A percentile compares a stretch with the other conserved stretches of the same genome.
phyloP scores from a whole-genome alignment of 164 flowering plant genomes.

The Protea cynaroides region DNA sequence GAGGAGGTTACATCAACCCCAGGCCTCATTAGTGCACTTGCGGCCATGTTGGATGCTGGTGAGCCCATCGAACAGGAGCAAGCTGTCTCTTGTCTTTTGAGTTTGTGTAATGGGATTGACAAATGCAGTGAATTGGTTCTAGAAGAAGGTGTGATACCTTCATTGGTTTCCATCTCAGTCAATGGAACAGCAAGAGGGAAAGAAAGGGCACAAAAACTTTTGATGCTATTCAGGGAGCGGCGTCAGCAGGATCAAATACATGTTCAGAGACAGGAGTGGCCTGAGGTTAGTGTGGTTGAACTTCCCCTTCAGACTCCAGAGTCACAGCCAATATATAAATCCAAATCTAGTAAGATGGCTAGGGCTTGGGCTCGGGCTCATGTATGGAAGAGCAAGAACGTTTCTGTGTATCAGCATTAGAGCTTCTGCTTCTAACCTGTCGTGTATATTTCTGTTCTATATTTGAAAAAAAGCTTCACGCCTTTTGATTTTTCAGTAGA shows the following conservation, averaged over 20 bases:
- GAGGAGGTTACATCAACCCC: constrained; percentile 45
- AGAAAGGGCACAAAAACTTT: constrained; percentile 84
- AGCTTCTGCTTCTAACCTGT: not conserved
- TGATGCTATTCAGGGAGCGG: constrained; percentile 82
- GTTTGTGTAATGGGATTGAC: constrained; percentile 53
- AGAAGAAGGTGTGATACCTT: constrained; percentile 93
- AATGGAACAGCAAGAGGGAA: constrained; percentile 81
- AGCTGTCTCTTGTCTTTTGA: constrained; percentile 66
- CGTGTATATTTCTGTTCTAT: constrained; percentile 43
- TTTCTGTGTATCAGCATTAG: constrained; percentile 38
- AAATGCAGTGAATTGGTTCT: constrained; percentile 68
- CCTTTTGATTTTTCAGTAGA: too few species aligned
- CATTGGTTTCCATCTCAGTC: constrained; percentile 80
- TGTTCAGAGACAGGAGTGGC: constrained; percentile 11
- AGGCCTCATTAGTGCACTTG: constrained; percentile 49
- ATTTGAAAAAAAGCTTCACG: too few species aligned
- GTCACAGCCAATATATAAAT: constrained; percentile 29
- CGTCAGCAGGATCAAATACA: constrained; percentile 69
- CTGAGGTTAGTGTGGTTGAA: not conserved
- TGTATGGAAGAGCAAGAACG: constrained; percentile 54
- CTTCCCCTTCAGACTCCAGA: not conserved
- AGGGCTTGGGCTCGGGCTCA: constrained; percentile 35
- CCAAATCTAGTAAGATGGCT: constrained; percentile 33
- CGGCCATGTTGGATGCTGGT: constrained; percentile 59
- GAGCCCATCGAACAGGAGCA: constrained; percentile 82